Base-by-base conservation (phyloP, 495 filamentous ascomycete species). In the Aspergillus bertholletiae region DNA sequence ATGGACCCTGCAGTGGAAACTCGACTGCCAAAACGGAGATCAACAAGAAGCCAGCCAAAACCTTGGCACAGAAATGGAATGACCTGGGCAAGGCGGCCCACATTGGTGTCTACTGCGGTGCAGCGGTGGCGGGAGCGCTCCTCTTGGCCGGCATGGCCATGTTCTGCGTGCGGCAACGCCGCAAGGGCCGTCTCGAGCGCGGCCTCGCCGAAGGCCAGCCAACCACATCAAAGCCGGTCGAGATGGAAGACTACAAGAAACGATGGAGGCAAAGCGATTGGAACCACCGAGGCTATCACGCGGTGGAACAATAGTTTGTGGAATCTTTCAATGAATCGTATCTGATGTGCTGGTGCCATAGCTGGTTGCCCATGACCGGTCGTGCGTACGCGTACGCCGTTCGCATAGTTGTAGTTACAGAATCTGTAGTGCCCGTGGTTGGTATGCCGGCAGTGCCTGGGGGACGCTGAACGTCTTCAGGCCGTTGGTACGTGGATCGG, bases 111-210 rank as follows among this genome's bases (percentile, higher is more conserved):
- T 84, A 84, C 60, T 74, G 49, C 51, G 67, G 61, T 24, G 66
- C 79, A 17, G 79, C 73, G 9, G 82, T 70, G 0, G 82, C 70
- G 15, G 79, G 80, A 11, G 75, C 77, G 17, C 67, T 79, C 15
- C 55, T 79, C 11, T 50, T 83, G 26, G 69, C 71, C 22, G 69
- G 72, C 17, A 72, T 82, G 47, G 48, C 74, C 8, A 74, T 87
- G 58, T 85, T 81, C 71, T 89, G 82, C 71, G 66, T 90, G 64
- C 78, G 76, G 41, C 87, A 90, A 64, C 79, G 88, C 46, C 77
- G 82, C 37, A 74, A 76, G 35, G 89, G 89, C 26, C 77, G 81
- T 55, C 73, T 73, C 23, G 88, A 92, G 63, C 78, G 80, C 24
- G 79, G 77, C 46, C 57, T 82, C 4, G 78, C 77, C 20, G 77